phyloP scores from a whole-genome alignment of 306 rosid species.

The Gastrolobium bilobum region DNA sequence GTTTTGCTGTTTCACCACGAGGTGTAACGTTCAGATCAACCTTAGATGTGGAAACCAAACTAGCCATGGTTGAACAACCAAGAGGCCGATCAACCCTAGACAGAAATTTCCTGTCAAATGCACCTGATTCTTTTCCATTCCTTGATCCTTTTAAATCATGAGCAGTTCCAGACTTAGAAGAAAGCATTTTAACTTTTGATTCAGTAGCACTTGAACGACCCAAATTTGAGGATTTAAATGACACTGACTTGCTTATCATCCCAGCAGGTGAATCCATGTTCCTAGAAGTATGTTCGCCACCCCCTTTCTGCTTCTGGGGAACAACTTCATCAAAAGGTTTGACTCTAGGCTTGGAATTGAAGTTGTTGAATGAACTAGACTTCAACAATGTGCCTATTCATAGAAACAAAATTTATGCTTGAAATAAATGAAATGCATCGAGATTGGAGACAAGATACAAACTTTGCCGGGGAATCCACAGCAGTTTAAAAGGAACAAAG shows the following conservation, averaged over 20 bases:
- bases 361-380: conserved; percentile 75
- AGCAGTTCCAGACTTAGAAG: conserved; percentile 56
- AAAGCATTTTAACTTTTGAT: conserved; percentile 78
- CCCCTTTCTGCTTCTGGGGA: conserved; percentile 70
- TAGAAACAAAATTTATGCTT: conserved; percentile 33
- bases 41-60: conserved; percentile 64
- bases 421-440: conserved; percentile 25
- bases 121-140: conserved; percentile 68
- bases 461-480: conserved; percentile 1
- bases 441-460: conserved; percentile 34
- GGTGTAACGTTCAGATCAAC: conserved; percentile 67
- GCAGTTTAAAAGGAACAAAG: background rate
- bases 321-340: conserved; percentile 74
- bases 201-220: conserved; percentile 63
- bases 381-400: conserved; percentile 71
- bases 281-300: conserved; percentile 64
- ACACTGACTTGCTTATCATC: conserved; percentile 70
- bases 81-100: conserved; percentile 71
- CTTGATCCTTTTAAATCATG: conserved; percentile 72
- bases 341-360: conserved; percentile 72
- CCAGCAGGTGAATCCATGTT: conserved; percentile 66
- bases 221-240: conserved; percentile 66
- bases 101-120: conserved; percentile 68
- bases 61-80: conserved; percentile 58
- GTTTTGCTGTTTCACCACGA: conserved; percentile 65